Percentiles rank a stretch among this genome's conserved stretches.
Evolutionary conservation across 2,329 filamentous ascomycete genomes (phyloP).

Genomic region (Dactylellina drechsleri): DNA sequence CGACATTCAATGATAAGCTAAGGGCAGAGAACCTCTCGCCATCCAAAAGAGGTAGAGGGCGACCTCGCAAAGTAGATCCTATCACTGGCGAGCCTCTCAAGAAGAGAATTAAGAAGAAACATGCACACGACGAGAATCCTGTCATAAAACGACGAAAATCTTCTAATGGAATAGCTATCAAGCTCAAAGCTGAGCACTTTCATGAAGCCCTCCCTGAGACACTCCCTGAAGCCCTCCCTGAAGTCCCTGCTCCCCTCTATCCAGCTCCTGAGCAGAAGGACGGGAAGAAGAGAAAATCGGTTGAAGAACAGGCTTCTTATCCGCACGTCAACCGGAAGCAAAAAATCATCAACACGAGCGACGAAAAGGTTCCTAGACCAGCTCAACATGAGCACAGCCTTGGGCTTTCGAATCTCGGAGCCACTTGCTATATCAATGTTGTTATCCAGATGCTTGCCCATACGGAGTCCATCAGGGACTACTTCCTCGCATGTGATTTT

Average conservation of each 20-base stretch:
- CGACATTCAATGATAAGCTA: slow-evolving; percentile 10
- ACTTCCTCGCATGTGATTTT: slow-evolving; percentile 51
- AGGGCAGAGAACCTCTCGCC: neutral
- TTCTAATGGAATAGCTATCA: slow-evolving; percentile 17
- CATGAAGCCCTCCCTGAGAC: neutral
- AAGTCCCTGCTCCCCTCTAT: neutral
- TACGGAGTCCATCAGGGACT: slow-evolving; percentile 28
- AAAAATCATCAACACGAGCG: slow-evolving; percentile 34
- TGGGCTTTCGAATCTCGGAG: slow-evolving; percentile 46
- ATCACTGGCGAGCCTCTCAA: slow-evolving; percentile 23
- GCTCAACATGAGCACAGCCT: slow-evolving; percentile 38
- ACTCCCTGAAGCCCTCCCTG: neutral
- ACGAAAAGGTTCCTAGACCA: slow-evolving; percentile 33
- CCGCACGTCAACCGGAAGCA: slow-evolving; percentile 46
- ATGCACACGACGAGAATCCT: slow-evolving; percentile 1
- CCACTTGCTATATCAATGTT: slow-evolving; percentile 52
- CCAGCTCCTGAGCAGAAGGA: neutral
- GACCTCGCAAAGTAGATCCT: slow-evolving; percentile 41
- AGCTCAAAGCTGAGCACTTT: slow-evolving; percentile 5
- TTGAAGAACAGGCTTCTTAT: slow-evolving; percentile 34
- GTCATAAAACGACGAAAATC: slow-evolving; percentile 29
- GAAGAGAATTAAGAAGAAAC: slow-evolving; percentile 12
- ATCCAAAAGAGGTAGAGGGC: slow-evolving; percentile 34
- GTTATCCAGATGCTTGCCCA: slow-evolving; percentile 47
- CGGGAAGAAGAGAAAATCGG: slow-evolving; percentile 31